Conservation (phyloP, 2,329 filamentous ascomycete genomes). For the Sclerotinia subarctica region DNA sequence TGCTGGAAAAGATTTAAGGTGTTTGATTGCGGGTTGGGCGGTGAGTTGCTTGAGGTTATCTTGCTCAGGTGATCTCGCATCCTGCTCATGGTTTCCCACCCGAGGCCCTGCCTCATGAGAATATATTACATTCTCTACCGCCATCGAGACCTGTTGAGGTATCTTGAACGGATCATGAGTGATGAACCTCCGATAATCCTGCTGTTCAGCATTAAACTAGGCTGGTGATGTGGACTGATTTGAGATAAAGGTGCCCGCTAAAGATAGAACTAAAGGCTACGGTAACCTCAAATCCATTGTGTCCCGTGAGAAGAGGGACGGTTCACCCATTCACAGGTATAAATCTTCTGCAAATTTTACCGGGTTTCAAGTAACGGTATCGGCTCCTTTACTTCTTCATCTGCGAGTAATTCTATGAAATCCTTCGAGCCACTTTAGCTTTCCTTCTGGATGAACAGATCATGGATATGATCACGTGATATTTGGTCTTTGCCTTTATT, state of each 20-base stretch:
- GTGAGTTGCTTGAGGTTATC: neutral
- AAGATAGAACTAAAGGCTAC: conserved; percentile 4
- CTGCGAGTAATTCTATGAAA: neutral
- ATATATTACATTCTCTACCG: conserved; percentile 18
- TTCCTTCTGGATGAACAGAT: too few species aligned
- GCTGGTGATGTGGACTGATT: conserved; percentile 2
- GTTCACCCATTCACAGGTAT: neutral
- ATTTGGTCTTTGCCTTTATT: rapidly evolving
- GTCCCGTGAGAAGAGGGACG: neutral
- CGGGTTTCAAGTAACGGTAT: too few species aligned
- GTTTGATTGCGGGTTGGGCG: neutral
- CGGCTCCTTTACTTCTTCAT: neutral
- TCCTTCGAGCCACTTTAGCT: neutral
- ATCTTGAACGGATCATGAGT: neutral
- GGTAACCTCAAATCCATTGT: neutral
- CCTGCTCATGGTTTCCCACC: neutral
- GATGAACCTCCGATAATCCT: neutral
- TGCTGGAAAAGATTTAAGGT: neutral
- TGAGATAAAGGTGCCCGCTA: conserved; percentile 10
- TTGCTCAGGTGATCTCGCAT: conserved; percentile 10
- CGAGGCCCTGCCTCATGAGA: neutral
- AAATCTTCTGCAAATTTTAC: neutral
- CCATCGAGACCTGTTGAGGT: neutral
- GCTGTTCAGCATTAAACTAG: neutral
- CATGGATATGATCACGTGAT: neutral